These are phyloP conservation scores for Candida pini DNA, from an alignment of 805 yeast species.

Conservation along the genomic window DNA sequence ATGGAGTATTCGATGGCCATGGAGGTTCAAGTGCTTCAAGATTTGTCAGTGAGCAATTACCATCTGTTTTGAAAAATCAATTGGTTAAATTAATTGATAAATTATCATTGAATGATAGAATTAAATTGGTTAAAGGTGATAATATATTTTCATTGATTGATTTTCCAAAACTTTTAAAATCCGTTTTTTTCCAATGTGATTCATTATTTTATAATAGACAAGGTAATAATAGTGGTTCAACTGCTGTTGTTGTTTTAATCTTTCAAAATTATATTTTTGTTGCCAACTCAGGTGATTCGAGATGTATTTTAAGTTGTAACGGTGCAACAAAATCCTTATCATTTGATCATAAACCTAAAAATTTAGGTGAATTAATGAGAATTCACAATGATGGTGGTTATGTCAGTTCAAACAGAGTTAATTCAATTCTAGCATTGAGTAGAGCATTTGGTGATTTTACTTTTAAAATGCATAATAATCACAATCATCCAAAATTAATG, in stretches of 20 bases:
- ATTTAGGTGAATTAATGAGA: conserved; percentile 52
- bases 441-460: conserved; percentile 66
- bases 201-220: conserved; percentile 33
- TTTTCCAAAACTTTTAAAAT: conserved; percentile 31
- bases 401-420: conserved; percentile 55
- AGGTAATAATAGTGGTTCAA: conserved; percentile 45
- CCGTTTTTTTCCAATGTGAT: conserved; percentile 42
- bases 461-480: conserved; percentile 34
- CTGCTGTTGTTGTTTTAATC: conserved; percentile 42
- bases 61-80: conserved; percentile 16
- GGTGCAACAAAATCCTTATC: conserved; percentile 58
- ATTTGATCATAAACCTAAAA: conserved; percentile 60
- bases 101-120: conserved; percentile 13
- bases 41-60: conserved; percentile 40
- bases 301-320: conserved; percentile 50
- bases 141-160: conserved; percentile 20
- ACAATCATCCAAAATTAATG: conserved; percentile 19
- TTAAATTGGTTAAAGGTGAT: conserved; percentile 6
- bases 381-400: conserved; percentile 56
- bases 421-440: conserved; percentile 51
- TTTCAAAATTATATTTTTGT: conserved; percentile 43
- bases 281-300: conserved; percentile 74
- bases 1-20: conserved; percentile 80
- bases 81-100: conserved; percentile 11
- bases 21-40: conserved; percentile 65